phyloP scores from a whole-genome alignment of 257 asterid genomes.

The Euphrasia confusa region DNA sequence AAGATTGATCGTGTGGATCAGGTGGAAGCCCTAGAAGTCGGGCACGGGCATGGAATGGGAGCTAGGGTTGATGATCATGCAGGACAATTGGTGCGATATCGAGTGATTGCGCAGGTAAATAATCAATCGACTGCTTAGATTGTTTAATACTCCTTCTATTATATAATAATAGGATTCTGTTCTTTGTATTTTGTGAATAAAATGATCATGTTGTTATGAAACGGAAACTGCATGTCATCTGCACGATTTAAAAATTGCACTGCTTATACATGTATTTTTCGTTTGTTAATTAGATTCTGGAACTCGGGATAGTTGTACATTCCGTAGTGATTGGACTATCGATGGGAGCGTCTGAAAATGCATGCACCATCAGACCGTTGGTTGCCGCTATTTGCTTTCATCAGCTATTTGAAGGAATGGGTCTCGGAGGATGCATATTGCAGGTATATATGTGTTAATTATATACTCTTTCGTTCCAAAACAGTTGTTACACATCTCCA shows the following conservation, averaged over 20 bases:
- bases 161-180: no score
- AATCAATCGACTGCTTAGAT: no score
- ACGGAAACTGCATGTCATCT: no score
- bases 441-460: conserved; percentile 21
- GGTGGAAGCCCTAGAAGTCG: conserved; percentile 19
- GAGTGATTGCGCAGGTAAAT: conserved; percentile 27
- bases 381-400: conserved; percentile 34
- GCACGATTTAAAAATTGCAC: no score
- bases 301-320: conserved; percentile 33
- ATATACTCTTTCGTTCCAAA: no score
- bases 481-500: no score
- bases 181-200: no score
- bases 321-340: conserved; percentile 31
- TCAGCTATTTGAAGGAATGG: conserved; percentile 35
- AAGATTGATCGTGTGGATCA: background rate
- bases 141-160: no score
- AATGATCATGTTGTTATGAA: no score
- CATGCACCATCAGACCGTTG: conserved; percentile 29
- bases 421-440: conserved; percentile 43
- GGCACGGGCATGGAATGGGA: conserved; percentile 13
- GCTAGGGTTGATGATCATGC: conserved; percentile 8
- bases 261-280: no score
- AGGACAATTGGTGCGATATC: conserved; percentile 22
- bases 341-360: conserved; percentile 26
- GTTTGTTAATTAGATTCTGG: conserved; percentile 14